Evolutionary conservation across 1,284 basidiomycete genomes (phyloP), one percentile per base, ranked within the genome.

Genomic region (Coniferiporia weirii): DNA sequence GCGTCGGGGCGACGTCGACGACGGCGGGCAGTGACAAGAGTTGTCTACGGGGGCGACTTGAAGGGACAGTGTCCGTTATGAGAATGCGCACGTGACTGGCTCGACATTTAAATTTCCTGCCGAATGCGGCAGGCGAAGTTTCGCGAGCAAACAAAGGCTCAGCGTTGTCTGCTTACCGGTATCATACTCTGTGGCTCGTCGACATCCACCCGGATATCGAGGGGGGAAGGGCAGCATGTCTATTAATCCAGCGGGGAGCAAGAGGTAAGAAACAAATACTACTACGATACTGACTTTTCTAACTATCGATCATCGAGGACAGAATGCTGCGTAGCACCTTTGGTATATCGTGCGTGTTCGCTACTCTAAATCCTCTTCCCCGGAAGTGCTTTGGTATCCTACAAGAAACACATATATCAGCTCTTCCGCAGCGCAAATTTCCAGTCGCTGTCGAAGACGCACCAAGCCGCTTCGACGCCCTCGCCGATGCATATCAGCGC

Each of bases 401-500:
- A 63, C 12, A 43, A 43, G 4, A 8, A 46, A 46, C 17, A 46
- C 19, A 3, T 9, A 2, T 19, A 9, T 60, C 38, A 61, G 47
- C 20, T 19, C 48, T 22, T 5, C 5, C 27, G 5, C 27, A 27
- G 27, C 5, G n/a, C 5, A 27, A 27, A 3, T 27, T 27, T 27
- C 27, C 27, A 27, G 27, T 27, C 27, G 27, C 2, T 5, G 5
- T 27, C 27, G 17, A n/a, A 6, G 3, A 64, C 75, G 54, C 66
- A 85, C 84, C 83, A 85, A 17, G 77, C 64, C 9, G 79, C 78
- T 65, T 85, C 83, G 2, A 83, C 82, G 10, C 83, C 82, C 67
- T 85, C 84, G n/a, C 84, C 84, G 52, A 87, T 86, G 66, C 83
- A 85, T 36, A 87, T 80, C 34, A 86, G 71, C 0, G 84, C 83